These are phyloP conservation scores for Cymbopogon citratus DNA, from an alignment of 176 grass and related monocot genomes.

Conservation along the genomic window DNA sequence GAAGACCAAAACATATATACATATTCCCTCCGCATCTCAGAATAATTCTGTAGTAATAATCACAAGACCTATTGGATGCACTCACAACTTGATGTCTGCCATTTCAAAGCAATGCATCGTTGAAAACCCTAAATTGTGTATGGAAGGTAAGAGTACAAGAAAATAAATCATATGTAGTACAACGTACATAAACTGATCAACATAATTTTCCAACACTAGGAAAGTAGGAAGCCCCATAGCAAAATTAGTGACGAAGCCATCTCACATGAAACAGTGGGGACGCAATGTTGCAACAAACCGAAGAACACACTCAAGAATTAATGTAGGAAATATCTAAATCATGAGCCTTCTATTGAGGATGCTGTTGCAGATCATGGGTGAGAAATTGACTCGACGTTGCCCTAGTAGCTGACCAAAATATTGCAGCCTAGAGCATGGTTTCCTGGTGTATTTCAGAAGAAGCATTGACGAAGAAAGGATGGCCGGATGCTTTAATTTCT, in stretches of 20 bases:
- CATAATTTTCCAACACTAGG: neutral
- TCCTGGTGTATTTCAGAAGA: slow-evolving; percentile 10
- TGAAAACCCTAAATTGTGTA: neutral
- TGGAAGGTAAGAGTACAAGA: neutral
- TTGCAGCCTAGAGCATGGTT: slow-evolving; percentile 30
- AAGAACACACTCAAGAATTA: neutral
- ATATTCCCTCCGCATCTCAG: neutral
- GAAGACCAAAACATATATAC: neutral
- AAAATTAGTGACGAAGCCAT: neutral
- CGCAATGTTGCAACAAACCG: neutral
- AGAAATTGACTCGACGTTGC: slow-evolving; percentile 15
- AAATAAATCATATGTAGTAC: neutral
- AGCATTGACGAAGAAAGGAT: neutral
- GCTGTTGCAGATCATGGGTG: neutral
- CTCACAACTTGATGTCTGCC: neutral
- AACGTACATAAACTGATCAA: neutral
- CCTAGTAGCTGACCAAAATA: slow-evolving; percentile 35
- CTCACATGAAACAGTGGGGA: neutral
- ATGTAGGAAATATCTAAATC: neutral
- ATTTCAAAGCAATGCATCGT: neutral
- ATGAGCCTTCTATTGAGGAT: neutral
- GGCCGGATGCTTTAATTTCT: slow-evolving; percentile 1
- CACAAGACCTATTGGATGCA: neutral
- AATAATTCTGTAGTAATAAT: neutral
- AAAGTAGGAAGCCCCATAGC: neutral